Conservation (phyloP, 2,329 filamentous ascomycete species). For the Colletotrichum echinochloae region DNA sequence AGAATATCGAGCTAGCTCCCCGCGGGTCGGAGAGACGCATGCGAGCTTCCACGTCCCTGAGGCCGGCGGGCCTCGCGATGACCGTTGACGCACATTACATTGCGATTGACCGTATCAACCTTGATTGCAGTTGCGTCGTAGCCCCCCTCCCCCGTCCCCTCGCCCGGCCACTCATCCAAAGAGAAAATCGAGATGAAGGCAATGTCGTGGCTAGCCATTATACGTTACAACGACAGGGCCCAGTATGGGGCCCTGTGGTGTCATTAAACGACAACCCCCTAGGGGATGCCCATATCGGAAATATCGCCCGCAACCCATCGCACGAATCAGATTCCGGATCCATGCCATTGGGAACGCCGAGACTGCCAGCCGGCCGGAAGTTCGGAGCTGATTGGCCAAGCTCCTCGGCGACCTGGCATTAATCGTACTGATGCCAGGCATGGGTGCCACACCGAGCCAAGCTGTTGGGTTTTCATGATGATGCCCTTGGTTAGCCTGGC, state of each 20-base stretch:
- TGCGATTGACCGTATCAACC: conserved; percentile 17
- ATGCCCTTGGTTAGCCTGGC: conserved; percentile 5
- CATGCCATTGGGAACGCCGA: conserved; percentile 37
- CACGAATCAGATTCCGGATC: conserved; percentile 38
- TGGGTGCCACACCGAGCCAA: conserved; percentile 23
- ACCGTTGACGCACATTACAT: not conserved
- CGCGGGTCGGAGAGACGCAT: no score
- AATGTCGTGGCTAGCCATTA: conserved; percentile 6
- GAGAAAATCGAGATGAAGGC: not conserved
- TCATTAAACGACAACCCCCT: conserved; percentile 19
- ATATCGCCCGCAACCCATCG: conserved; percentile 24
- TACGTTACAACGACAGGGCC: conserved; percentile 15
- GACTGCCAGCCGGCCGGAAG: conserved; percentile 26
- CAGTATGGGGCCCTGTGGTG: not conserved
- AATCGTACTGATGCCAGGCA: conserved; percentile 32
- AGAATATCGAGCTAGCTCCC: not conserved
- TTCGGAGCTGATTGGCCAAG: conserved; percentile 21
- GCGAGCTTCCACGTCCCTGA: not conserved
- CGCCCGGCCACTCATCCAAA: not conserved
- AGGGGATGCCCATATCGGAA: conserved; percentile 34
- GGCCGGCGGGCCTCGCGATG: not conserved
- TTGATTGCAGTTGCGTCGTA: not conserved
- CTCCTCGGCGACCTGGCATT: conserved; percentile 8
- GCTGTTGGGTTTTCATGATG: conserved; percentile 22
- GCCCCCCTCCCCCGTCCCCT: not conserved